Base-by-base conservation (phyloP, 495 filamentous ascomycete genomes). In the Talaromyces nanjingensis region DNA sequence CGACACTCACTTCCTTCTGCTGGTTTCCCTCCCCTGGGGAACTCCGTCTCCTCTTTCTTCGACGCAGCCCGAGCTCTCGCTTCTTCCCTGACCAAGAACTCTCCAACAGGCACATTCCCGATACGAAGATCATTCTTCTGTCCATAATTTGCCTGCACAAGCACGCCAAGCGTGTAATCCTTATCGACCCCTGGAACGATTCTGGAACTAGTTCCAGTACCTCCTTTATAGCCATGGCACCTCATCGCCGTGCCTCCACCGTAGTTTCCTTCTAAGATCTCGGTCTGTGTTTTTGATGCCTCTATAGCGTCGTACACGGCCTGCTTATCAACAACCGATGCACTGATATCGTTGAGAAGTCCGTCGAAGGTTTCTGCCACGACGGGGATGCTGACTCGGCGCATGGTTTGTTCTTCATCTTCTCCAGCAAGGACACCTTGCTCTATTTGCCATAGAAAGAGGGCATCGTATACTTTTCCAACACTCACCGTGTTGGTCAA, bases 221-320 rank as follows among this genome's bases (percentile, higher is more conserved):
- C 57, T 8, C 57, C 57, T 59, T 59, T 59, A 16, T 59, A 59
- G 29, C 57, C 57, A 39, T 59, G 57, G 25, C 57, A 59, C 25
- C 57, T 34, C 57, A 59, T 59, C 18, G 29, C 57, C 14, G 57
- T 59, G 18, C 57, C 57, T 18, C 57, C 57, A n/a, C 57, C 57
- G 31, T 59, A 59, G 16, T 34, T 34, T n/a, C 57, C 57, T 14
- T 59, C 57, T 7, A 59, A 20, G n/a, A 59, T 25, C 16, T 34
- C 29, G 16, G 18, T 34, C 5, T 34, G 57, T 2, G 31, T 20
- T 6, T 59, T 39, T 59, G 57, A 59, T 39, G 57, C 29, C 20
- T 59, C 57, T 2, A 59, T 59, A 0, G 57, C 57, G 8, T 59
- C 29, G 16, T 59, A 59, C 11, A 59, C 57, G 9, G 16, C 18